Evolutionary conservation across 768 basidiomycete genomes (phyloP), one percentile per base, ranked within the genome.

Genomic region (Trametes cubensis): DNA sequence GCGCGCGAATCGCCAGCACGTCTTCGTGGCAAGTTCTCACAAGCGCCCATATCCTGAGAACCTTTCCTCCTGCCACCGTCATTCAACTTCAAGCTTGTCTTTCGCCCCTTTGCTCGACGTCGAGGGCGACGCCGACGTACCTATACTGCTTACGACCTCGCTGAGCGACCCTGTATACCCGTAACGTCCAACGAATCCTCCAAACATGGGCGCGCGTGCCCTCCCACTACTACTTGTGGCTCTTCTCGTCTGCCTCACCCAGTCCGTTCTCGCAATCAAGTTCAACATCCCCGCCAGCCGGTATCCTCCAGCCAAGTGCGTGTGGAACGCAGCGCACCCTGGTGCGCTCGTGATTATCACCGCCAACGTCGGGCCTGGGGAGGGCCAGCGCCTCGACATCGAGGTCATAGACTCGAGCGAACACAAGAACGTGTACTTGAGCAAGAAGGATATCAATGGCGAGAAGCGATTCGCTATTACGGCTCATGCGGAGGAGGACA

Each of bases 381-480:
- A 76, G 0, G 80, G 83, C 67, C 95, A 96, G 76, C 85, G 94
- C 21, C 81, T 95, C 39, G 97, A 99, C 79, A 83, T 99, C 66
- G 94, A 98, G 72, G 94, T 99, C 64, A 78, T 97, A 52, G 96
- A 98, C 75, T 92, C 93, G 20, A 88, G 87, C 46, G 80, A 87
- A 23, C 83, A 88, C 69, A 85, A 86, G 68, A 98, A 98, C 74
- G 86, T 95, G 11, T 98, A 98, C 74, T 79, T 98, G 67, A 88
- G 85, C 71, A 99, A 98, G 78, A 85, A 80, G 73, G 86, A 85
- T 41, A 90, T 99, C 70, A 90, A 87, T 58, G 93, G 84, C 6
- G 96, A 99, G 80, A 92, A 95, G 18, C 82, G 96, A 70, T 80
- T 99, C 62, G 96, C 96, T 11, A 83, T 99, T 65, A 99, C 96